Conservation (phyloP, 495 filamentous ascomycete genomes). For the Cetradonia linearis region DNA sequence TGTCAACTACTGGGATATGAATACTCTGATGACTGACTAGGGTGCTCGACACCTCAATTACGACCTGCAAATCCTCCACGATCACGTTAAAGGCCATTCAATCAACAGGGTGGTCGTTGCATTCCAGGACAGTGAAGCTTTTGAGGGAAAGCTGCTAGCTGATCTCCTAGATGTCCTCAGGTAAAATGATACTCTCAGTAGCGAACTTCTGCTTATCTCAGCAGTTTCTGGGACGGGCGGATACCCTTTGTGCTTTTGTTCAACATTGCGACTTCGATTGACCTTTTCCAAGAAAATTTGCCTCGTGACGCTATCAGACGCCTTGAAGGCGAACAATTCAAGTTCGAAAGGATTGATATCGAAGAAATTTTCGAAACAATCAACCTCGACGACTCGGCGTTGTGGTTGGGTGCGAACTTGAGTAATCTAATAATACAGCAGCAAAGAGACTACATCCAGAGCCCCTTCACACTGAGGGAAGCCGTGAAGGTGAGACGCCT, state of each 20-base stretch:
- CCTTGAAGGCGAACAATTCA: conserved; percentile 70
- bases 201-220: conserved; percentile 17
- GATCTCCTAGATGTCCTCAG: conserved; percentile 71
- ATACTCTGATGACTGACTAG: conserved; percentile 27
- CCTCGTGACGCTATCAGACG: conserved; percentile 60
- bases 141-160: conserved; percentile 66
- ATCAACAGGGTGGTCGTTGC: conserved; percentile 59
- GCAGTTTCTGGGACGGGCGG: conserved; percentile 75
- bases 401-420: conserved; percentile 61
- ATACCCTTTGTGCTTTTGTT: conserved; percentile 83
- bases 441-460: conserved; percentile 78
- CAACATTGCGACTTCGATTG: conserved; percentile 81
- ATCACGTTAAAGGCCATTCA: conserved; percentile 46
- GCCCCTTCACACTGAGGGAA: conserved; percentile 66
- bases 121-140: conserved; percentile 87
- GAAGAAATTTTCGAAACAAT: conserved; percentile 68
- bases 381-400: conserved; percentile 39
- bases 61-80: conserved; percentile 72
- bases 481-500: conserved; percentile 60
- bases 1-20: background rate
- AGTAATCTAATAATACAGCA: conserved; percentile 58
- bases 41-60: conserved; percentile 74
- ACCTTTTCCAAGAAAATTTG: conserved; percentile 76
- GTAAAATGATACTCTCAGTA: conserved; percentile 35
- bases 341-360: conserved; percentile 66